Percentiles rank a stretch among this genome's conserved stretches.
Evolutionary conservation across 2,329 filamentous ascomycete species (phyloP).

Genomic region (Fonsecaea erecta): DNA sequence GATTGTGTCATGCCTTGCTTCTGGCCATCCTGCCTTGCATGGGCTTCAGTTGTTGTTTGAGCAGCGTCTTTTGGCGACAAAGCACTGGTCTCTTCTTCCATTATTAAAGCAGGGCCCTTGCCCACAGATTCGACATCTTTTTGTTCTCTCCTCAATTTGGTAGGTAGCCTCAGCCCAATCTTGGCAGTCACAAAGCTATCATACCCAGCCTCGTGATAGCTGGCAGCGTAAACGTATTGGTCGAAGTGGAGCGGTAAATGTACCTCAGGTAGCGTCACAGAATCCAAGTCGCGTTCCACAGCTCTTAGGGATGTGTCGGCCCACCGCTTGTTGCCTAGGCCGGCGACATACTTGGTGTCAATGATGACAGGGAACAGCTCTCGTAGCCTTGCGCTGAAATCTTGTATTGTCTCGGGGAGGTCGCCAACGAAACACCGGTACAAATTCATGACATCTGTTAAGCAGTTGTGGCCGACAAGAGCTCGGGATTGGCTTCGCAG

Average conservation of each 20-base stretch:
- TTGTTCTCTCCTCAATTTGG: constrained; percentile 41
- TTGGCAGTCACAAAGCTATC: constrained; percentile 66
- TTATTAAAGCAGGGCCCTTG: neutral
- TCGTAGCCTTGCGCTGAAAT: constrained; percentile 58
- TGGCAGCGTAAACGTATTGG: constrained; percentile 42
- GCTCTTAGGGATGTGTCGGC: constrained; percentile 54
- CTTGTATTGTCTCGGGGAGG: constrained; percentile 60
- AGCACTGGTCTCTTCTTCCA: neutral
- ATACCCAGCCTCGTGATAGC: constrained; percentile 65
- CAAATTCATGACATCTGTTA: constrained; percentile 66
- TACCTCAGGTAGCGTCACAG: constrained; percentile 42
- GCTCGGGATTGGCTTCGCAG: constrained; percentile 55
- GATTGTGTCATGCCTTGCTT: constrained; percentile 10
- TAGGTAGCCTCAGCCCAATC: constrained; percentile 61
- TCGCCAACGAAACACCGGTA: constrained; percentile 64
- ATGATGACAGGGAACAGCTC: constrained; percentile 61
- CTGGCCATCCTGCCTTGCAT: constrained; percentile 4
- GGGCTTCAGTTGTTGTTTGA: neutral
- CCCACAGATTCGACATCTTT: constrained; percentile 34
- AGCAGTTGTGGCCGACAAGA: constrained; percentile 67
- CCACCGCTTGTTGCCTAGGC: constrained; percentile 40
- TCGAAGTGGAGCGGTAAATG: constrained; percentile 46
- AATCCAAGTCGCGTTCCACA: constrained; percentile 52
- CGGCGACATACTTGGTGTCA: constrained; percentile 68
- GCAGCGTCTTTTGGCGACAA: neutral